A percentile compares a stretch with the other conserved stretches of the same genome.
phyloP scores from a whole-genome alignment of 1,139 yeast species.

The Yamadazyma diddensiae region DNA sequence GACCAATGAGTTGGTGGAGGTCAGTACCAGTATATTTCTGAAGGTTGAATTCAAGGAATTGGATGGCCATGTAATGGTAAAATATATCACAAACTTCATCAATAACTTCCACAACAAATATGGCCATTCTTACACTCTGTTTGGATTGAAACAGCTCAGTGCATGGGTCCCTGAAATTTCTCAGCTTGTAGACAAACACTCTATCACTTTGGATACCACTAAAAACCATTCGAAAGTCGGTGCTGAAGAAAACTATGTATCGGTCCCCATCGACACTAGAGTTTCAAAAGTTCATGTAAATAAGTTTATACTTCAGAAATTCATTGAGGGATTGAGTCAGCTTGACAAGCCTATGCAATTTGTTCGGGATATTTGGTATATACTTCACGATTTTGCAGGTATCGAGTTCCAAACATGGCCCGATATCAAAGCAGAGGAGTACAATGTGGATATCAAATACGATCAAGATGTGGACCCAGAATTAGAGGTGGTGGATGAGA shows the following conservation, averaged over 20 bases:
- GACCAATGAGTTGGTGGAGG: conserved; percentile 27
- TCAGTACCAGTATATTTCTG: conserved; percentile 27
- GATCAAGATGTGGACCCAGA: conserved; percentile 7
- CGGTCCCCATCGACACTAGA: neutral
- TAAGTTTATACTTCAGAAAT: conserved; percentile 29
- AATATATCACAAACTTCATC: conserved; percentile 30
- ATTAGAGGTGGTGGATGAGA: conserved; percentile 10
- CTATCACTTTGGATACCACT: conserved; percentile 4
- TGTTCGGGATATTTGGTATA: conserved; percentile 27
- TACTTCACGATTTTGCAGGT: conserved; percentile 36
- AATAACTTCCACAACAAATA: conserved; percentile 26
- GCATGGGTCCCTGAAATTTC: conserved; percentile 36
- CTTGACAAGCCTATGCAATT: conserved; percentile 34
- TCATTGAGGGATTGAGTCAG: conserved; percentile 30
- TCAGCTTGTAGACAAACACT: conserved; percentile 13
- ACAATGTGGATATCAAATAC: conserved; percentile 9
- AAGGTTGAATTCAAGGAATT: conserved; percentile 14
- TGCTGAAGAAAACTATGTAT: neutral
- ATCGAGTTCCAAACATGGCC: conserved; percentile 16
- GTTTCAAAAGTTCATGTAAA: conserved; percentile 17
- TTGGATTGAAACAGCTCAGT: conserved; percentile 27
- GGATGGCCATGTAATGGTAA: conserved; percentile 30
- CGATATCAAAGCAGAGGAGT: conserved; percentile 6
- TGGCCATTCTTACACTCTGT: conserved; percentile 24
- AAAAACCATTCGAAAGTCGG: neutral